Percentiles rank a stretch among this genome's conserved stretches.
These are phyloP conservation scores for Suhomyces pyralidae DNA, from an alignment of 805 yeast species.

Conservation along the genomic window DNA sequence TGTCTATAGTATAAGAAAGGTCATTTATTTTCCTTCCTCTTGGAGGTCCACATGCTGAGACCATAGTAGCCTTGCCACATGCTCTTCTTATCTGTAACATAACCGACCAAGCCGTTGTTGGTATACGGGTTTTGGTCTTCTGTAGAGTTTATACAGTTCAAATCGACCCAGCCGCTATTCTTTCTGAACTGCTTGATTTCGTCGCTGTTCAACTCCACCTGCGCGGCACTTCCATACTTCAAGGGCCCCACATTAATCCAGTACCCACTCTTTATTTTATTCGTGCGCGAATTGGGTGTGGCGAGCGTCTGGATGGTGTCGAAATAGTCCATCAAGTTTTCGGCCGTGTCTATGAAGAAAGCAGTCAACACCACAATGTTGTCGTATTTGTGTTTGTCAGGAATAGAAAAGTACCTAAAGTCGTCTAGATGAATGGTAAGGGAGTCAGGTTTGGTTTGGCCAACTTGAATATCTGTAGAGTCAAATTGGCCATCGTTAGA, in stretches of 20 bases:
- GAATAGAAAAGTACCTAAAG: constrained; percentile 52
- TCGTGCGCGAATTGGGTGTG: constrained; percentile 25
- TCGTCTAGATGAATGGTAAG: constrained; percentile 55
- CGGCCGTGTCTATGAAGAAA: constrained; percentile 91
- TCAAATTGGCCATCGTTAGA: constrained; percentile 50
- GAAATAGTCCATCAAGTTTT: constrained; percentile 72
- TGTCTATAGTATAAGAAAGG: too few relatives aligned
- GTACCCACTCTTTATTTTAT: constrained; percentile 41
- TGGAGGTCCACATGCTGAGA: constrained; percentile 53
- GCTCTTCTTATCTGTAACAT: constrained; percentile 62
- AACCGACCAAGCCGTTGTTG: constrained; percentile 47
- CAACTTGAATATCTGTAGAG: constrained; percentile 27
- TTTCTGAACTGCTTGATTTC: constrained; percentile 58
- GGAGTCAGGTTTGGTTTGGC: constrained; percentile 41
- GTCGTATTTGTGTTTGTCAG: constrained; percentile 28
- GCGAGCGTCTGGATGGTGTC: constrained; percentile 54
- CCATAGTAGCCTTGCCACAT: constrained; percentile 81
- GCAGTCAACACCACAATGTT: constrained; percentile 60
- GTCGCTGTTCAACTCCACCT: constrained; percentile 68
- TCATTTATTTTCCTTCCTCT: constrained; percentile 23
- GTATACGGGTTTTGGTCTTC: constrained; percentile 8
- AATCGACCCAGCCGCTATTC: constrained; percentile 62
- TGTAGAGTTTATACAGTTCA: constrained; percentile 12
- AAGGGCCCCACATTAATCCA: constrained; percentile 95
- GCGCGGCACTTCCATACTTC: constrained; percentile 84